A percentile compares a stretch with the other conserved stretches of the same genome.
phyloP scores from a whole-genome alignment of 1,284 basidiomycete genomes.

The Cystobasidium sp. region DNA sequence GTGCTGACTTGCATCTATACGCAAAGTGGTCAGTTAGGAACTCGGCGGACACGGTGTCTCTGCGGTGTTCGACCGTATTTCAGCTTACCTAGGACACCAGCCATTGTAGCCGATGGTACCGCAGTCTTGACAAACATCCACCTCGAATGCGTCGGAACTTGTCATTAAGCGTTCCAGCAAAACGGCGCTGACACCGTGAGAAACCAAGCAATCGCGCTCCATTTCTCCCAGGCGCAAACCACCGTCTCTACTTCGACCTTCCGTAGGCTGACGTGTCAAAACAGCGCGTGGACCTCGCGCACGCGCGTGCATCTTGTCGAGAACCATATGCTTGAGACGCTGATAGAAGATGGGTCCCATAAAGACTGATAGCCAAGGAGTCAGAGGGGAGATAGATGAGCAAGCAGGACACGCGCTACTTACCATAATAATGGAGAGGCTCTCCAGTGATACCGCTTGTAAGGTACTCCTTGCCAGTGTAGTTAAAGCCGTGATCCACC shows the following conservation, averaged over 20 bases:
- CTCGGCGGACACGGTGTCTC: background rate
- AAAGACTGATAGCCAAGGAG: conserved; percentile 78
- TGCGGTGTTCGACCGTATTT: no score
- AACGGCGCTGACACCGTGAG: conserved; percentile 47
- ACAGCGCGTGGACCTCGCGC: conserved; percentile 95
- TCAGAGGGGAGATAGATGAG: conserved; percentile 88
- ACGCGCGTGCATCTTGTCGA: conserved; percentile 93
- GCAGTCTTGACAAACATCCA: conserved; percentile 91
- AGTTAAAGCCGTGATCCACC: conserved; percentile 94
- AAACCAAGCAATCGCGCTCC: conserved; percentile 81
- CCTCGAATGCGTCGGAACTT: conserved; percentile 62
- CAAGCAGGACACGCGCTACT: background rate
- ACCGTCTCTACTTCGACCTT: conserved; percentile 96
- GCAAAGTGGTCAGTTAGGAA: conserved; percentile 48
- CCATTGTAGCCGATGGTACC: conserved; percentile 98
- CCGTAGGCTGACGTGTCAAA: conserved; percentile 95
- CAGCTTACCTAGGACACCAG: conserved; percentile 67
- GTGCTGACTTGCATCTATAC: conserved; percentile 82
- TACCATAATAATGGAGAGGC: conserved; percentile 85
- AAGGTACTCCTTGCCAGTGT: conserved; percentile 96
- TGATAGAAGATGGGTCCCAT: conserved; percentile 52
- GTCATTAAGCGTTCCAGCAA: conserved; percentile 16
- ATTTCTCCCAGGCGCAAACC: conserved; percentile 97
- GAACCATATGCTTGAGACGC: conserved; percentile 59
- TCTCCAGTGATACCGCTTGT: conserved; percentile 98